Evolutionary conservation across 2,329 filamentous ascomycete species (phyloP).

Genomic region (Fusarium sulawesiense): DNA sequence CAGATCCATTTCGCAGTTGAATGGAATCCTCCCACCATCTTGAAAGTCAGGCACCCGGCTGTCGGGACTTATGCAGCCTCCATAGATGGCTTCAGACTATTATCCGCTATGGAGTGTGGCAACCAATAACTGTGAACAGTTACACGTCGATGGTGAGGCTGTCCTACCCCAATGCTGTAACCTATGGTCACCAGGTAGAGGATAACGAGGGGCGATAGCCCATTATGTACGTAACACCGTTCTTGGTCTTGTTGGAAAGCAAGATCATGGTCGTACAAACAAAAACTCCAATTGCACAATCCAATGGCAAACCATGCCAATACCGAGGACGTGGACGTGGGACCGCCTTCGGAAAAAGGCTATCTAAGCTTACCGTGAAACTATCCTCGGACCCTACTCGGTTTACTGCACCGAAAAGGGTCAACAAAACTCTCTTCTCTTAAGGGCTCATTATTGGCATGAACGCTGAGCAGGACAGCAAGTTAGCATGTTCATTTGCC

Average conservation of each 20-base stretch:
- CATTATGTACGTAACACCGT: conserved; percentile 27
- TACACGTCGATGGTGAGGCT: conserved; percentile 28
- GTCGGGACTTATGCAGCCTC: conserved; percentile 32
- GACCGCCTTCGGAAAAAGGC: conserved; percentile 32
- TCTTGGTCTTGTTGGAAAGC: conserved; percentile 10
- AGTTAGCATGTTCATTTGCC: conserved; percentile 9
- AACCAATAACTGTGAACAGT: conserved; percentile 24
- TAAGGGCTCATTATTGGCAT: conserved; percentile 12
- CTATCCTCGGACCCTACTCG: conserved; percentile 17
- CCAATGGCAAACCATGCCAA: conserved; percentile 35
- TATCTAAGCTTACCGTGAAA: conserved; percentile 26
- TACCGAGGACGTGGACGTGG: conserved; percentile 49
- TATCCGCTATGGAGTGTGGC: conserved; percentile 7
- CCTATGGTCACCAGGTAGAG: conserved; percentile 16
- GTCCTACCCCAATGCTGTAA: conserved; percentile 22
- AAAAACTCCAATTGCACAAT: conserved; percentile 17
- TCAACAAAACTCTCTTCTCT: background rate
- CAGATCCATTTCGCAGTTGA: conserved; percentile 7
- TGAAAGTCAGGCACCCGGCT: conserved; percentile 30
- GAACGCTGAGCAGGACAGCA: conserved; percentile 8
- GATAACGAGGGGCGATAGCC: conserved; percentile 18
- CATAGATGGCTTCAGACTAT: conserved; percentile 21
- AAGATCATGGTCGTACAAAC: conserved; percentile 27
- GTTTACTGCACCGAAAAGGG: background rate
- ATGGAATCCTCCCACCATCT: conserved; percentile 38